phyloP scores from a whole-genome alignment of 129 eudicot genomes.

The Oenanthe sinensis region DNA sequence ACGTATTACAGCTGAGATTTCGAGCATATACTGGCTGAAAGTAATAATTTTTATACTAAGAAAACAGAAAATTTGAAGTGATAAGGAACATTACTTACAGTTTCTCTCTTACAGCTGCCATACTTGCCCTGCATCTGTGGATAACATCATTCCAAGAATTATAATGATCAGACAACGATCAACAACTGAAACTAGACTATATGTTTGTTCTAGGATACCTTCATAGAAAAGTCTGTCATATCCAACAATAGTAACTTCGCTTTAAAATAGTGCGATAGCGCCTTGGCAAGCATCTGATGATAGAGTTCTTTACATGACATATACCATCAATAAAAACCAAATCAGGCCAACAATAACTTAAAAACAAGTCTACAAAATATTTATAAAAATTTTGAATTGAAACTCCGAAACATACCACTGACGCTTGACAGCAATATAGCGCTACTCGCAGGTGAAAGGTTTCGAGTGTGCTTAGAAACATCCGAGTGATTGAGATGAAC shows the following conservation, averaged over 20 bases:
- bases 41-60: not conserved
- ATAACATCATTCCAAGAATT: constrained; percentile 18
- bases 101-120: constrained; percentile 54
- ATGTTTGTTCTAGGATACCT: constrained; percentile 29
- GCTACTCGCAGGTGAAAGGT: constrained; percentile 86
- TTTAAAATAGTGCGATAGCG: constrained; percentile 71
- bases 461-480: constrained; percentile 70
- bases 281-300: constrained; percentile 74
- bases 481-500: constrained; percentile 80
- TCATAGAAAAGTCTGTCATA: constrained; percentile 59
- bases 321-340: not conserved
- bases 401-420: constrained; percentile 43
- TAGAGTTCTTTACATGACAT: constrained; percentile 46
- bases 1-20: not conserved
- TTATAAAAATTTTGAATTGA: not conserved
- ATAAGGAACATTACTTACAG: constrained; percentile 37
- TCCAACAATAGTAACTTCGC: constrained; percentile 77
- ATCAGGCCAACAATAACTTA: constrained; percentile 11
- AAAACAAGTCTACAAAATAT: not conserved
- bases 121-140: constrained; percentile 87
- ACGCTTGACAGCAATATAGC: constrained; percentile 88
- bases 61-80: not conserved
- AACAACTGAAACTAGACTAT: not conserved
- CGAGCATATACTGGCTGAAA: not conserved
- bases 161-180: constrained; percentile 6